phyloP scores from a whole-genome alignment of 352 stramenopile genomes.

The Elongisporangium anandrum region DNA sequence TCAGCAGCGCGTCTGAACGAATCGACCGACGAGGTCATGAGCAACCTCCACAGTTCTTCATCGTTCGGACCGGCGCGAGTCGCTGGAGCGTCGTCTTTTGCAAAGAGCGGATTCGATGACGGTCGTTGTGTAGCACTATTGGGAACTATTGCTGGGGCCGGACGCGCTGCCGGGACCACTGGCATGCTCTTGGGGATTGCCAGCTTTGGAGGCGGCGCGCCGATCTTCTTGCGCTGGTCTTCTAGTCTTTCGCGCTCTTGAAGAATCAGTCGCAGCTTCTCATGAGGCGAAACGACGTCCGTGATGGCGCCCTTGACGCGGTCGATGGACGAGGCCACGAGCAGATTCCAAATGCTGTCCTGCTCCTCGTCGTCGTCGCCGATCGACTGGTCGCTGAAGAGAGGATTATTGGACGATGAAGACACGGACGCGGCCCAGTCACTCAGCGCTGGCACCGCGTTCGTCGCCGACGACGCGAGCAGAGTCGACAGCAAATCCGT shows the following conservation, averaged over 20 bases:
- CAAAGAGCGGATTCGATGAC: conserved; percentile 21
- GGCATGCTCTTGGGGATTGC: not conserved
- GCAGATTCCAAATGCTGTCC: conserved; percentile 68
- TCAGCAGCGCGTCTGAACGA: conserved; percentile 34
- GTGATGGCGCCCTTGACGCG: conserved; percentile 48
- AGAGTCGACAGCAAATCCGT: conserved; percentile 33
- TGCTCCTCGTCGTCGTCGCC: conserved; percentile 44
- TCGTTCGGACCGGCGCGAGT: conserved; percentile 18
- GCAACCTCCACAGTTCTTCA: conserved; percentile 65
- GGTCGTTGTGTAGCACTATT: conserved; percentile 5
- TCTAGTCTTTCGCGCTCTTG: conserved; percentile 61
- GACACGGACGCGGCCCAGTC: conserved; percentile 4
- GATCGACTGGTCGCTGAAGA: conserved; percentile 46
- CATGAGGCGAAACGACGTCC: conserved; percentile 34
- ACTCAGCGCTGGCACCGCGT: conserved; percentile 14
- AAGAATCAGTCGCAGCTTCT: conserved; percentile 54
- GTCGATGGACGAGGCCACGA: conserved; percentile 68
- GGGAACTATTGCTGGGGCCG: conserved; percentile 1
- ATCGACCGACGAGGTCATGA: conserved; percentile 74
- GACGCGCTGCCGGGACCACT: not conserved
- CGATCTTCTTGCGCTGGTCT: conserved; percentile 48
- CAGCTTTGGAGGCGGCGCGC: conserved; percentile 3
- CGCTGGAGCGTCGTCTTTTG: conserved; percentile 5
- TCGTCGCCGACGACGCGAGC: conserved; percentile 46
- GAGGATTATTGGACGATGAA: conserved; percentile 25